Base-by-base conservation (phyloP, 2,329 filamentous ascomycete genomes). In the Cladophialophora yegresii region DNA sequence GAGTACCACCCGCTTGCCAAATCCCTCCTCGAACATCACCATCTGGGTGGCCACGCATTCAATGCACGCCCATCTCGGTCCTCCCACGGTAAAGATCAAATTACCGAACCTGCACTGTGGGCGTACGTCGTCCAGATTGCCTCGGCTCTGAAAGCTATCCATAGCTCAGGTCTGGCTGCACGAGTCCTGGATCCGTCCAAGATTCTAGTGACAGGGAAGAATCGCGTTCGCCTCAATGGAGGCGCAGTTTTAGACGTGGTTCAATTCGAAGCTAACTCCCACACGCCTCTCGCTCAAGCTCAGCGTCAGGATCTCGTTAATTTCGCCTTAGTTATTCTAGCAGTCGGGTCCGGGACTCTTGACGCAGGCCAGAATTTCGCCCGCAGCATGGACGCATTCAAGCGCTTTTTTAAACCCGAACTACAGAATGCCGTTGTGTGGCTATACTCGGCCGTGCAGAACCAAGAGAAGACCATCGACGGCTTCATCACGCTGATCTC, bases 1-100 rank as follows among this genome's bases (percentile, higher is more conserved):
- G 92, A 96, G 75, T 99, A 96, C 73, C 91, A 95, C 73, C 93
- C 95, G 0, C 83, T 95, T 22, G 91, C 93, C 2, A 96, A 95
- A 77, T 96, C 93, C 0, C 83, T 99, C 26, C 86, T 89, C 36
- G 93, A 98, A 73, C 86, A 90, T 71, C 91, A 97, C 62, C 70
- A 81, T 54, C 75, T 76, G 47, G 73, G 73, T 47, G 75, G 76
- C 47, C 45, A 59, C n/a, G 22, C 57, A 36, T 76, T 72, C 45
- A 75, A 79, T 36, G 78, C 77, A 53, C 73, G 75, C 74, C 69
- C 77, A 77, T 74, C 77, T 76, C 75, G 82, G 62, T 28, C 23
- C n/a, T 32, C 56, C 26, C 75, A 75, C 30, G 77, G 81, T 80
- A 63, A 81, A 75, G 71, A 79, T 76, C 71, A 84, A 78, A 73